Conservation (phyloP, 106 monocot species). For the Dendrobium huoshanense region DNA sequence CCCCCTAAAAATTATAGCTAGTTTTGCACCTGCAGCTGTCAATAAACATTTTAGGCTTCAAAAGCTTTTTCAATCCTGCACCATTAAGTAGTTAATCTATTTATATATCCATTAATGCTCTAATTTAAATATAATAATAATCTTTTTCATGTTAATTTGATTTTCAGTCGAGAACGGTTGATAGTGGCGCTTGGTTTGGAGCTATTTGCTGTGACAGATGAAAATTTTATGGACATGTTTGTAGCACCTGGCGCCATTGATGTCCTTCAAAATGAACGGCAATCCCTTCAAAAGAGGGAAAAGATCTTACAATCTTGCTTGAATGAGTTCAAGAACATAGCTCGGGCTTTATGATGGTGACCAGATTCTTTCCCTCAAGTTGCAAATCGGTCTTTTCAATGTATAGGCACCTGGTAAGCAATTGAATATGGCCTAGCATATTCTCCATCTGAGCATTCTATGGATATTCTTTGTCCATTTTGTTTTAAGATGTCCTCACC, state of each 20-base stretch:
- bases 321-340: constrained; percentile 88
- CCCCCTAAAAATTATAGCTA: too few species aligned
- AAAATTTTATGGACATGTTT: constrained; percentile 99
- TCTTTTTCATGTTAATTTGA: neutral
- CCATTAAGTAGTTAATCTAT: neutral
- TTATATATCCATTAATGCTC: neutral
- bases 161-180: constrained; percentile 65
- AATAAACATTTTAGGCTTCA: neutral
- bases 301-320: constrained; percentile 85
- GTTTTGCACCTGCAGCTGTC: neutral
- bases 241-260: constrained; percentile 84
- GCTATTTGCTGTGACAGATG: constrained; percentile 84
- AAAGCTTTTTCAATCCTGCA: neutral
- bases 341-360: constrained; percentile 42
- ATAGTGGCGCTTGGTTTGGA: constrained; percentile 71
- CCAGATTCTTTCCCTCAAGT: neutral
- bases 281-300: constrained; percentile 73
- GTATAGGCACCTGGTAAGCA: neutral
- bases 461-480: constrained; percentile 8
- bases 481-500: neutral
- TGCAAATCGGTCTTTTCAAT: neutral
- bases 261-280: constrained; percentile 58
- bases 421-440: neutral
- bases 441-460: neutral
- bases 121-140: neutral